These are phyloP conservation scores for Lasiodiplodia hormozganensis DNA, from an alignment of 2,329 filamentous ascomycete species.

Conservation along the genomic window DNA sequence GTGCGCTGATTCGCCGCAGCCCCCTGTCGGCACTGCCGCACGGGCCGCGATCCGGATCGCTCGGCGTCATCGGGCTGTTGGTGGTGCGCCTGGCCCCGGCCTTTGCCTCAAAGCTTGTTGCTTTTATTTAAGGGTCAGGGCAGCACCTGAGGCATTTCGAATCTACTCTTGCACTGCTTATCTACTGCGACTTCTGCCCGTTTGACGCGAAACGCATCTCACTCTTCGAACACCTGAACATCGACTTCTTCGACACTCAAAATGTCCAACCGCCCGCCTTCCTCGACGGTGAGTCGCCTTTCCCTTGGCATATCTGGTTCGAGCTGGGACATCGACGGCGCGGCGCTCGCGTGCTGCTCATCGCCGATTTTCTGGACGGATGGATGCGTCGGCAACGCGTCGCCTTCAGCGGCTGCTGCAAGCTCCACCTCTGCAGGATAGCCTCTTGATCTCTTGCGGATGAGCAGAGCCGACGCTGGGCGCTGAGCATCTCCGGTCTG, in stretches of 20 bases:
- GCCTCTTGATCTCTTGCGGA: background rate
- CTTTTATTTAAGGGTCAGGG: background rate
- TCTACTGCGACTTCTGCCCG: background rate
- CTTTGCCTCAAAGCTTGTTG: background rate
- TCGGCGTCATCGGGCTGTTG: slow-evolving; percentile 1
- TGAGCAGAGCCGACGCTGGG: background rate
- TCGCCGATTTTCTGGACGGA: background rate
- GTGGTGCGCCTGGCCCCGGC: background rate
- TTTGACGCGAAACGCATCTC: background rate
- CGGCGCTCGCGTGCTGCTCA: too few species aligned
- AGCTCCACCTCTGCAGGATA: too few species aligned
- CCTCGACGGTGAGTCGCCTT: slow-evolving; percentile 20
- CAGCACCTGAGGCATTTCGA: background rate
- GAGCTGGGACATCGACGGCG: background rate
- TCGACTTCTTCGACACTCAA: background rate
- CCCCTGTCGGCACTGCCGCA: background rate
- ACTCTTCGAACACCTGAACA: background rate
- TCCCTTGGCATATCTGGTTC: background rate
- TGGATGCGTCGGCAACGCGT: background rate
- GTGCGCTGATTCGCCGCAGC: background rate
- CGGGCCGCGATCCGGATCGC: slow-evolving; percentile 14
- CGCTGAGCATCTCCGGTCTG: background rate
- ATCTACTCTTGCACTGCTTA: background rate
- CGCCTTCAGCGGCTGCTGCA: too few species aligned
- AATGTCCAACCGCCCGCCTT: slow-evolving; percentile 14